Evolutionary conservation across 176 grass and related monocot genomes (phyloP).

Genomic region (Olyra latifolia): DNA sequence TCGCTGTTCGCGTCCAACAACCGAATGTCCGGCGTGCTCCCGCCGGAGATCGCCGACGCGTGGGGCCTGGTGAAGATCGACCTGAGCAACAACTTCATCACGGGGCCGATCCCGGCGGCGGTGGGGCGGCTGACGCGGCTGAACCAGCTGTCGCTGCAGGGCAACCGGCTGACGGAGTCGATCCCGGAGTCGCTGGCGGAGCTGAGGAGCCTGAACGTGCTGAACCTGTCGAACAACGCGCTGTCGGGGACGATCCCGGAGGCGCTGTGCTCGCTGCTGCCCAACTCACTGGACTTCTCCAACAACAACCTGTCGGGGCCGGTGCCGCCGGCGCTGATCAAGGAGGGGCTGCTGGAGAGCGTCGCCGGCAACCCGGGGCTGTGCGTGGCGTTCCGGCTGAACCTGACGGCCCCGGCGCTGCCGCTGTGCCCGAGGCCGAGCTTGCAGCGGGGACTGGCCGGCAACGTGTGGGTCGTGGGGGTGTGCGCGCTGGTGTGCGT

Average conservation of each 20-base stretch:
- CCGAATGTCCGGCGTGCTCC: constrained; percentile 51
- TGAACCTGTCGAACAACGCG: constrained; percentile 82
- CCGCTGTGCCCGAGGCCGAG: constrained; percentile 60
- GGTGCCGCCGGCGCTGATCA: constrained; percentile 72
- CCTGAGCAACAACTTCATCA: constrained; percentile 70
- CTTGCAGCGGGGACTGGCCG: constrained; percentile 45
- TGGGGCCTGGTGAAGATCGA: constrained; percentile 73
- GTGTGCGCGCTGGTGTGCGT: constrained; percentile 47
- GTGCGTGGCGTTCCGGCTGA: constrained; percentile 74
- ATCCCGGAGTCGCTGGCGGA: constrained; percentile 70
- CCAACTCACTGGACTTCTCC: constrained; percentile 90
- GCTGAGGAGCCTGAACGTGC: constrained; percentile 68
- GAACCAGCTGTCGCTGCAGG: constrained; percentile 90
- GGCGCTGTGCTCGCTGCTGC: constrained; percentile 70
- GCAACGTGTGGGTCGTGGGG: constrained; percentile 55
- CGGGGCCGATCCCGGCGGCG: constrained; percentile 56
- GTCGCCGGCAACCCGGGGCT: constrained; percentile 76
- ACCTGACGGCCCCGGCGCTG: constrained; percentile 51
- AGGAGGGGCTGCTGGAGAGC: constrained; percentile 75
- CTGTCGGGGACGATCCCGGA: constrained; percentile 76
- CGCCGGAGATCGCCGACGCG: constrained; percentile 48
- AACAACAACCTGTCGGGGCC: constrained; percentile 80
- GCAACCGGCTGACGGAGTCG: constrained; percentile 55
- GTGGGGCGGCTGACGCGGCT: constrained; percentile 45
- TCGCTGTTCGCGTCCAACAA: constrained; percentile 76